Percentiles rank a stretch among this genome's conserved stretches.
Conservation (phyloP, 1,139 yeast species). For the Lizanozyma gosingica region DNA sequence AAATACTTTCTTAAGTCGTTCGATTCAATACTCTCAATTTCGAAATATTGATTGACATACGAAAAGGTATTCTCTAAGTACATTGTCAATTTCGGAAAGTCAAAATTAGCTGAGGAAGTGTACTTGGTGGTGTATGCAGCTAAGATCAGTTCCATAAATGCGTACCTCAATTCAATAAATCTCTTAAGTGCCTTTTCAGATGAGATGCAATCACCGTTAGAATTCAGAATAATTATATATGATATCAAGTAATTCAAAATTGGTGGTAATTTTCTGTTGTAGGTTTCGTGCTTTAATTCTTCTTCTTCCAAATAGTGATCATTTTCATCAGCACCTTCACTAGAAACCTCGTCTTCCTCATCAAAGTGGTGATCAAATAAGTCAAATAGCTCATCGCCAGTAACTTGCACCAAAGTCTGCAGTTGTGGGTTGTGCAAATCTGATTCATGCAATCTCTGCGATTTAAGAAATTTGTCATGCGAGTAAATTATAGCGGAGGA, state of each 20-base stretch:
- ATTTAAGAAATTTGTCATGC: slow-evolving; percentile 2
- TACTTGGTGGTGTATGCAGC: slow-evolving; percentile 1
- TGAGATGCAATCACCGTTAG: slow-evolving; percentile 11
- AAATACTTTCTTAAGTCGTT: slow-evolving; percentile 14
- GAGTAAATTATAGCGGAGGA: not conserved
- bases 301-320: slow-evolving; percentile 4
- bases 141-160: slow-evolving; percentile 8
- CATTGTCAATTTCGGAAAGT: slow-evolving; percentile 21
- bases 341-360: slow-evolving; percentile 9
- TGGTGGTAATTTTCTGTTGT: slow-evolving; percentile 18
- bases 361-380: slow-evolving; percentile 9
- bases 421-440: slow-evolving; percentile 11
- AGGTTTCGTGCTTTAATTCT: slow-evolving; percentile 7
- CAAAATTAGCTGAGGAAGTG: slow-evolving; percentile 8
- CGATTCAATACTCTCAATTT: slow-evolving; percentile 5
- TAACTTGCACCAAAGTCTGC: slow-evolving; percentile 2
- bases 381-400: slow-evolving; percentile 8
- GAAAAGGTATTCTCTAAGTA: slow-evolving; percentile 28
- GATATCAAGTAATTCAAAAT: slow-evolving; percentile 27
- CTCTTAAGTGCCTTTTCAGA: slow-evolving; percentile 14
- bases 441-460: slow-evolving; percentile 2
- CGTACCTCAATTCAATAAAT: slow-evolving; percentile 18
- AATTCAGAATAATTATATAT: slow-evolving; percentile 19
- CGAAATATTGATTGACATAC: slow-evolving; percentile 19
- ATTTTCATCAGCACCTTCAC: slow-evolving; percentile 11